Conservation (phyloP, 106 monocot genomes). For the Allium sativum region DNA sequence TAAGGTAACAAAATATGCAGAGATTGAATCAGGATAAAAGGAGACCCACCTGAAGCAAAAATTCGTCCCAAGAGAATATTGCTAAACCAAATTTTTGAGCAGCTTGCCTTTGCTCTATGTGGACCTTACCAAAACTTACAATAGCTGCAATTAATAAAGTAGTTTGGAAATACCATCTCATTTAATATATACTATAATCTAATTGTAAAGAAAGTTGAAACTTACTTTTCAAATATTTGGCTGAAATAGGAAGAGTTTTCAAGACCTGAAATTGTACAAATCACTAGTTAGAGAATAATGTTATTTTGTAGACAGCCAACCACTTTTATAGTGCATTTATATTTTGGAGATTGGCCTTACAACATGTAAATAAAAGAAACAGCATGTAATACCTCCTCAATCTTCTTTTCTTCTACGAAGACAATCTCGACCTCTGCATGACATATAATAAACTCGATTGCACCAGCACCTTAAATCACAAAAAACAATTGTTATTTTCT, state of each 20-base stretch:
- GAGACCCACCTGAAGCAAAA: conserved; percentile 54
- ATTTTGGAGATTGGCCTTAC: too few species aligned
- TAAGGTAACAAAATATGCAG: not conserved
- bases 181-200: too few species aligned
- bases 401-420: conserved; percentile 85
- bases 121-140: conserved; percentile 83
- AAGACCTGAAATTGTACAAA: not conserved
- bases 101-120: conserved; percentile 46
- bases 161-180: too few species aligned
- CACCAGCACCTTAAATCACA: conserved; percentile 56
- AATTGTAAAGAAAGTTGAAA: not conserved
- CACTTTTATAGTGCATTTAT: too few species aligned
- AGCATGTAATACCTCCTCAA: conserved; percentile 45
- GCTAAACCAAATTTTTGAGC: conserved; percentile 57
- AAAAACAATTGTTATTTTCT: not conserved
- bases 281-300: not conserved
- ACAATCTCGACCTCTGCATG: conserved; percentile 77
- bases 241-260: conserved; percentile 51
- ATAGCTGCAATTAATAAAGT: conserved; percentile 27
- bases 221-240: conserved; percentile 75
- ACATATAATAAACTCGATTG: conserved; percentile 73
- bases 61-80: conserved; percentile 82
- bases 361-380: too few species aligned
- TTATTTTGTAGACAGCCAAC: not conserved
- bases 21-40: not conserved